Base-by-base conservation (phyloP, 768 basidiomycete genomes). In the Pisolithus tinctorius region DNA sequence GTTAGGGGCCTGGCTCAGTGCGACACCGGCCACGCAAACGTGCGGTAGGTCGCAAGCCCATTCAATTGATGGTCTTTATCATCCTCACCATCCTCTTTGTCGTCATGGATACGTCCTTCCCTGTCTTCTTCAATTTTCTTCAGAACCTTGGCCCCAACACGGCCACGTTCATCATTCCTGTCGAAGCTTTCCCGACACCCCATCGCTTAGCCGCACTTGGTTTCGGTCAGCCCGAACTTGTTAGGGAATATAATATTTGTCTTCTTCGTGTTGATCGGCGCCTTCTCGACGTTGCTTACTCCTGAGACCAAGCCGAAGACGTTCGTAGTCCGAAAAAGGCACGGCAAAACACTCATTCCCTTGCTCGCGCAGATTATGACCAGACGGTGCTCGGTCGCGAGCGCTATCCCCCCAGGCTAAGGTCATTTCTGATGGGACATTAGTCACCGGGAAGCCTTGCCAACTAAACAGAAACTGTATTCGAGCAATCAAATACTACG, bases 111-210 rank as follows among this genome's bases (percentile, higher is more conserved):
- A 65, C 38, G 76, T 38, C 9, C 16, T 27, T 6, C 37, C 10
- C 6, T 42, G 5, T 4, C 36, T 37, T 41, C 23, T 39, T 16
- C 4, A 85, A 88, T 64, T 89, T 89, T 72, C 89, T 91, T 84
- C 85, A 88, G 71, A 92, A 92, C 70, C 91, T 89, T 55, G 89
- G 86, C 2, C 86, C 84, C 8, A 88, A 90, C 58, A 78, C 78
- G 0, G 90, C 87, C 1, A 90, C 88, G 0, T 92, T 92, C 66
- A 53, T 91, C 49, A 71, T 91, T 3, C 88, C 90, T 0, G 87
- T 86, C 56, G 90, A 93, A 63, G 78, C 74, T 25, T 93, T 89
- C 80, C 90, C 90, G 1, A 93, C 90, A 1, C 86, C 90, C 44
- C 91, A 92, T 66, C 82, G 91, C 55, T 88, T 87, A 5, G 89